A percentile compares a stretch with the other conserved stretches of the same genome.
Conservation (phyloP, 2,329 filamentous ascomycete species). For the Fonsecaea nubica region DNA sequence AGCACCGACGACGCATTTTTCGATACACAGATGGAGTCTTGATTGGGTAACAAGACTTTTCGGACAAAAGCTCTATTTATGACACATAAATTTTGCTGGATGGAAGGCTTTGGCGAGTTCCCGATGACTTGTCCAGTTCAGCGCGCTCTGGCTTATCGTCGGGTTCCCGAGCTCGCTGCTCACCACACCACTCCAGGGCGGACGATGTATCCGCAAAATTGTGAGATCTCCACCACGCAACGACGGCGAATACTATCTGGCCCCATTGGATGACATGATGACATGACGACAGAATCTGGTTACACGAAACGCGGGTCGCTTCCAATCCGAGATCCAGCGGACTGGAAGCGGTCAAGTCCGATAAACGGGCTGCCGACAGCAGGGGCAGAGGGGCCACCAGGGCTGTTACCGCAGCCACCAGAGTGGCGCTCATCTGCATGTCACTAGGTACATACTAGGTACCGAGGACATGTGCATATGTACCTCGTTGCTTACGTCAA, state of each 20-base stretch:
- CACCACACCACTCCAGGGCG: neutral
- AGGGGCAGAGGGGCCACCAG: no score
- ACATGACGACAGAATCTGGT: neutral
- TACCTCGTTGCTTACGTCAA: no score
- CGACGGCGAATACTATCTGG: no score
- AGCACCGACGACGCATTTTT: constrained; percentile 28
- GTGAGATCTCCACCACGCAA: neutral
- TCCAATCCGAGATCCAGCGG: neutral
- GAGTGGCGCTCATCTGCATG: no score
- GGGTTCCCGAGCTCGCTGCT: neutral
- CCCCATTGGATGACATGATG: no score
- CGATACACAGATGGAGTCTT: constrained; percentile 30
- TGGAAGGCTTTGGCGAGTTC: neutral
- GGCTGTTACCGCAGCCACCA: no score
- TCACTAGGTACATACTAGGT: no score
- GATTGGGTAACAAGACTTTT: neutral
- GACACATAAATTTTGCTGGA: neutral
- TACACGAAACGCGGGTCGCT: neutral
- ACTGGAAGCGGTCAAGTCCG: neutral
- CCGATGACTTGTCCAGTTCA: neutral
- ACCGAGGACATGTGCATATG: no score
- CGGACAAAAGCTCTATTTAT: no score
- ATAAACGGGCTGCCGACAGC: no score
- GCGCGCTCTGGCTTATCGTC: no score
- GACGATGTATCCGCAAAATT: neutral